Evolutionary conservation across 2,329 filamentous ascomycete genomes (phyloP), one percentile per base, ranked within the genome.

Genomic region (Sporothrix pseudoabietina): DNA sequence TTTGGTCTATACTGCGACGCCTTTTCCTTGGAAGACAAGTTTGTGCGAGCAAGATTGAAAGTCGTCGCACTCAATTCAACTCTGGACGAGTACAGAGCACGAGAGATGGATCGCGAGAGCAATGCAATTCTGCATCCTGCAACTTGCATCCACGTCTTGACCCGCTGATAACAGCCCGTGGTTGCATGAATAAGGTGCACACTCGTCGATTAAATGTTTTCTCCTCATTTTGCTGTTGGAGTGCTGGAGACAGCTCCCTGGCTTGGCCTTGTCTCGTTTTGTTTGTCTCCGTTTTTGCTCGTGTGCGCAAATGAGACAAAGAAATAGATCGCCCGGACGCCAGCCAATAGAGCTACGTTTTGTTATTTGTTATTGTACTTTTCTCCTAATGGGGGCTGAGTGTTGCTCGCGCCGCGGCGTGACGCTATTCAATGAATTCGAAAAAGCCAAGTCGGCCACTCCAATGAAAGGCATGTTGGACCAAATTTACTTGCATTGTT

Each of bases 251-350:
- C 52, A 55, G 52, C 22, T 26, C n/a, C 52, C 22, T 26, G 22
- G n/a, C 52, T 55, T 55, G 52, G 52, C 52, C 14, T 49, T 49
- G 44, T 55, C 22, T 55, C 22, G 52, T 14, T 55, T 55, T 44
- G 41, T 44, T 44, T 49, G 44, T 49, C 44, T 49, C 44, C 44
- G 44, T 19, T 16, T 59, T 59, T 59, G 55, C 55, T 59, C 55
- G 55, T 59, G 55, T 59, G 55, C 30, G 26, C 30, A 59, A 59
- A 59, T 35, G 30, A 32, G 55, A 59, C 55, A 59, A 59, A 59
- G 55, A 35, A 12, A 30, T 35, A 30, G 55, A 59, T 59, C 55
- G 55, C 55, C 55, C 55, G 19, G 55, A 59, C 55, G 55, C 55
- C 55, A 59, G 14, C 55, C 55, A 35, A 59, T 59, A 35, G 26